A percentile compares a stretch with the other conserved stretches of the same genome.
Evolutionary conservation across 768 basidiomycete species (phyloP).

Genomic region (Podaxis mareebaensis): DNA sequence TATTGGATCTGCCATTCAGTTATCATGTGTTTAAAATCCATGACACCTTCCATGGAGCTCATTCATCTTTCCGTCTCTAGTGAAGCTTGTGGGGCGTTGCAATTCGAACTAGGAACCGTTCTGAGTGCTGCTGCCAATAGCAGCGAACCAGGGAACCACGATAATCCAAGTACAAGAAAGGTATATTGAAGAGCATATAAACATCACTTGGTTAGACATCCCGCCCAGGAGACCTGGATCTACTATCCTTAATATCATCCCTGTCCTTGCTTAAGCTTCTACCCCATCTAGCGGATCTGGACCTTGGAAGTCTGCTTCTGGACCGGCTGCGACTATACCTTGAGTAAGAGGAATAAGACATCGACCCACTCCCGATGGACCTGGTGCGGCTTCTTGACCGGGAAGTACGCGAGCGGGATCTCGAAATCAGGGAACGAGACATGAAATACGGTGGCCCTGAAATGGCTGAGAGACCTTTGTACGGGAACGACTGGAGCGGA

Average conservation of each 20-base stretch:
- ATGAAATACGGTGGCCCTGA: conserved; percentile 40
- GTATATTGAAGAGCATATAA: neutral
- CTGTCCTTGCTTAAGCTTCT: conserved; percentile 65
- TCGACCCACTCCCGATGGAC: conserved; percentile 55
- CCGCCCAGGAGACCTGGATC: conserved; percentile 61
- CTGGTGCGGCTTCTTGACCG: conserved; percentile 42
- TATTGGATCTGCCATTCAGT: too few species aligned
- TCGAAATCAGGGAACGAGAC: conserved; percentile 62
- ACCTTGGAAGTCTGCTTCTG: conserved; percentile 33
- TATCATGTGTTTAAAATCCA: too few species aligned
- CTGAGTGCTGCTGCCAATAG: too few species aligned
- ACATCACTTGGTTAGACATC: conserved; percentile 11
- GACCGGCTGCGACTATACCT: conserved; percentile 65
- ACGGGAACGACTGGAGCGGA: conserved; percentile 70
- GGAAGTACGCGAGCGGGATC: conserved; percentile 43
- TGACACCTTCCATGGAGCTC: too few species aligned
- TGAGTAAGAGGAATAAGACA: conserved; percentile 75
- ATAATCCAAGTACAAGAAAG: neutral
- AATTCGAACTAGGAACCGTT: too few species aligned
- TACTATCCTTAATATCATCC: conserved; percentile 82
- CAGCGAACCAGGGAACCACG: too few species aligned
- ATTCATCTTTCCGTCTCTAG: too few species aligned
- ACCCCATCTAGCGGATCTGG: conserved; percentile 51
- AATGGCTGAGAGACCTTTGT: conserved; percentile 52
- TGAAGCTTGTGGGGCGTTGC: too few species aligned